These are phyloP conservation scores for Aspergillus udagawae DNA, from an alignment of 2,329 filamentous ascomycete genomes.

Conservation along the genomic window DNA sequence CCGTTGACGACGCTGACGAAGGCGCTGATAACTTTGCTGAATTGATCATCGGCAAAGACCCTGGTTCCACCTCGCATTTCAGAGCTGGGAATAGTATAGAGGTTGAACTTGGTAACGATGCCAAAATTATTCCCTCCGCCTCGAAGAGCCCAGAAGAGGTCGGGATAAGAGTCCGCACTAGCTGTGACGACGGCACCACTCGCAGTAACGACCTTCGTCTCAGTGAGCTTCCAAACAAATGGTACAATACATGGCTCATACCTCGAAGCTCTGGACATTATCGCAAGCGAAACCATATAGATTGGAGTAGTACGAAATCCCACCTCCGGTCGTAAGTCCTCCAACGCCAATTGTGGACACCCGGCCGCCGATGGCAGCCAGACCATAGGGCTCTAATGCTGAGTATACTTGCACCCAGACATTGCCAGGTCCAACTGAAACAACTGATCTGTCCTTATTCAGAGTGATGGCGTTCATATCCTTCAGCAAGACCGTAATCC, in stretches of 20 bases:
- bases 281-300: constrained; percentile 35
- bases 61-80: constrained; percentile 38
- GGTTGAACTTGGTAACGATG: constrained; percentile 37
- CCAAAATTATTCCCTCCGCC: constrained; percentile 39
- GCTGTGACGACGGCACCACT: constrained; percentile 28
- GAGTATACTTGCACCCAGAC: constrained; percentile 34
- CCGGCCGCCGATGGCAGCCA: constrained; percentile 35
- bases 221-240: background rate
- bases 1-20: constrained; percentile 24
- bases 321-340: constrained; percentile 23
- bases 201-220: constrained; percentile 21
- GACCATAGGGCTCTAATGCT: constrained; percentile 25
- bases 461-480: constrained; percentile 27
- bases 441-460: constrained; percentile 24
- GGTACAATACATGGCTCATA: background rate
- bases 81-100: constrained; percentile 36
- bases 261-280: constrained; percentile 33
- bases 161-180: constrained; percentile 22
- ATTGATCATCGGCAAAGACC: constrained; percentile 24
- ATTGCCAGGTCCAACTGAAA: constrained; percentile 30
- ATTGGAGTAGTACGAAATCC: constrained; percentile 31
- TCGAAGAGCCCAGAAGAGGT: constrained; percentile 40
- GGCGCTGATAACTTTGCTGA: constrained; percentile 29
- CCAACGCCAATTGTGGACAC: constrained; percentile 19
- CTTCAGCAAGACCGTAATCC: constrained; percentile 32